A percentile compares a stretch with the other conserved stretches of the same genome.
These are phyloP conservation scores for Artomyces pyxidatus DNA, from an alignment of 768 basidiomycete species.

Conservation along the genomic window DNA sequence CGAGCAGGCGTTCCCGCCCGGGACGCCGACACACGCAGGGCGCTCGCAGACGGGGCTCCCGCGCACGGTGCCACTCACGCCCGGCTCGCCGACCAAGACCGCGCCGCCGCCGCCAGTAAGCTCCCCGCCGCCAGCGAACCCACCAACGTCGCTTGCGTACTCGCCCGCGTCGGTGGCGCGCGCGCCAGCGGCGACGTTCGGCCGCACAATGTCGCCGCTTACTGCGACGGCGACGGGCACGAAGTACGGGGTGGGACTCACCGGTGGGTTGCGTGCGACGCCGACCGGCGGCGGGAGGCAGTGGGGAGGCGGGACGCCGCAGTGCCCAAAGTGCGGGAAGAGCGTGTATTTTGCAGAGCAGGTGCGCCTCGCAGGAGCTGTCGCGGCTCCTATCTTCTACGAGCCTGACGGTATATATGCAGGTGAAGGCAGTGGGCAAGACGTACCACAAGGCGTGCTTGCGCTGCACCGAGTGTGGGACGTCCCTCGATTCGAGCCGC, in stretches of 20 bases:
- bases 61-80: slow-evolving; percentile 40
- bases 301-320: slow-evolving; percentile 52
- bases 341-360: slow-evolving; percentile 85
- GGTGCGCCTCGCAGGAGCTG: slow-evolving; percentile 28
- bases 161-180: slow-evolving; percentile 6
- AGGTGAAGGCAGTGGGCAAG: slow-evolving; percentile 79
- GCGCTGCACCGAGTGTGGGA: slow-evolving; percentile 66
- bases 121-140: slow-evolving; percentile 1
- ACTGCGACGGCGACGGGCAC: slow-evolving; percentile 50
- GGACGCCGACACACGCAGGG: slow-evolving; percentile 37
- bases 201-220: slow-evolving; percentile 22
- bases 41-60: slow-evolving; percentile 41
- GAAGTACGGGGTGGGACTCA: slow-evolving; percentile 54
- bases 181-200: slow-evolving; percentile 3
- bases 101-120: neutral
- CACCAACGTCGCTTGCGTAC: neutral
- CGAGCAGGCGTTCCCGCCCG: slow-evolving; percentile 19
- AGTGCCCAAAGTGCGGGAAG: slow-evolving; percentile 62
- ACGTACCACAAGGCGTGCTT: slow-evolving; percentile 74
- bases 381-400: neutral
- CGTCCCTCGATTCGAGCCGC: slow-evolving; percentile 60
- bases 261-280: slow-evolving; percentile 20
- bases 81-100: slow-evolving; percentile 3
- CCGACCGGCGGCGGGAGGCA: slow-evolving; percentile 24
- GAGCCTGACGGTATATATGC: neutral